Percentiles rank a stretch among this genome's conserved stretches.
Conservation (phyloP, 2,329 filamentous ascomycete genomes). For the Magnaporthiopsis poae region DNA sequence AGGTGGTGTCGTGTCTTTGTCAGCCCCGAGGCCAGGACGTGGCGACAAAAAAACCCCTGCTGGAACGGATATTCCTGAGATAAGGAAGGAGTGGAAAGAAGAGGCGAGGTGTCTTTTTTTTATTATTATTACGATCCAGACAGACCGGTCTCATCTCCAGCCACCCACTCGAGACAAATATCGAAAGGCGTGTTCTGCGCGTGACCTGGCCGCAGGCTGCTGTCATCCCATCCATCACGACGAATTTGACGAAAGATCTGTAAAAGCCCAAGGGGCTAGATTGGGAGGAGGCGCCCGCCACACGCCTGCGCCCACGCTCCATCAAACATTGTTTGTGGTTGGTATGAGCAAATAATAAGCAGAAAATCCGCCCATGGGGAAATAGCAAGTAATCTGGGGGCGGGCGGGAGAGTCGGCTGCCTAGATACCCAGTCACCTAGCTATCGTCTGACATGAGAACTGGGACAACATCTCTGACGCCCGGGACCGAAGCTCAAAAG, state of each 20-base stretch:
- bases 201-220: too few relatives aligned
- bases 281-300: too few relatives aligned
- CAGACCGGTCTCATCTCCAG: too few relatives aligned
- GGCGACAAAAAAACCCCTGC: too few relatives aligned
- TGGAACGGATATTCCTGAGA: neutral
- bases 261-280: too few relatives aligned
- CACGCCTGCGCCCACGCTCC: too few relatives aligned
- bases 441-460: neutral
- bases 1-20: neutral
- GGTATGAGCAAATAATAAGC: neutral
- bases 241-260: too few relatives aligned
- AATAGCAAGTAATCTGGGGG: neutral
- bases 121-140: too few relatives aligned
- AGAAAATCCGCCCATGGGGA: neutral
- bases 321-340: too few relatives aligned
- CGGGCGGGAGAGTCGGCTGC: neutral
- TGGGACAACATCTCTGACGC: neutral
- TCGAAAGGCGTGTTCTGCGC: too few relatives aligned
- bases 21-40: neutral
- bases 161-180: too few relatives aligned
- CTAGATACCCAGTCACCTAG: neutral
- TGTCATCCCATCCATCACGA: too few relatives aligned
- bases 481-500: neutral
- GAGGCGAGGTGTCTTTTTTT: neutral
- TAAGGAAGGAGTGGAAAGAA: neutral